These are phyloP conservation scores for Tylopilus balloui DNA, from an alignment of 768 basidiomycete species.

Conservation along the genomic window DNA sequence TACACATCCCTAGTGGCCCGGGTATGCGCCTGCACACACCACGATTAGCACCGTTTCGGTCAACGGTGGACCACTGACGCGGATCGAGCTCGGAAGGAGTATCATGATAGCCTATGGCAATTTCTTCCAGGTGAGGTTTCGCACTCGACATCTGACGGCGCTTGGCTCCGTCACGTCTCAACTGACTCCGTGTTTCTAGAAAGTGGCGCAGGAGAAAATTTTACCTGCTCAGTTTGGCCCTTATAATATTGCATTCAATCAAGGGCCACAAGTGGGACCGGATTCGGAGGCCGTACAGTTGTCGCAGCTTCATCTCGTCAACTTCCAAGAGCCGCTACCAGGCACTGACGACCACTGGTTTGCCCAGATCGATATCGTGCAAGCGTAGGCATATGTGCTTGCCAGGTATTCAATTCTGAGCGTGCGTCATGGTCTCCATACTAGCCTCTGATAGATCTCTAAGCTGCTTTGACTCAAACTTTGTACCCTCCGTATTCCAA, in stretches of 20 bases:
- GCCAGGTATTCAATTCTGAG: no score
- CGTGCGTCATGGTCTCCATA: not conserved
- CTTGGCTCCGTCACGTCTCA: not conserved
- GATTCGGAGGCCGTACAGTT: not conserved
- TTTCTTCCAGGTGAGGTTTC: not conserved
- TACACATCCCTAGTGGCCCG: not conserved
- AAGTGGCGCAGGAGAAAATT: not conserved
- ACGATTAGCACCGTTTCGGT: not conserved
- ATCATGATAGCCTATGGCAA: not conserved
- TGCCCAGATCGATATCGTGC: slow-evolving; percentile 1
- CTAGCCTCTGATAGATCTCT: not conserved
- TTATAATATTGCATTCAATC: slow-evolving; percentile 2
- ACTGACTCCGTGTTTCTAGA: slow-evolving; percentile 1
- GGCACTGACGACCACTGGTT: not conserved
- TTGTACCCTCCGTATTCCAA: not conserved
- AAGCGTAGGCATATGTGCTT: no score
- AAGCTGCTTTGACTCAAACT: not conserved
- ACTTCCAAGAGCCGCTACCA: not conserved
- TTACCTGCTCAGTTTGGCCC: not conserved
- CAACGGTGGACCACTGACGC: not conserved
- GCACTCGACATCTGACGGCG: no score
- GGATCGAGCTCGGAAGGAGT: not conserved
- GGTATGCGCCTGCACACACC: not conserved
- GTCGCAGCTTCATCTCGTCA: slow-evolving; percentile 2
- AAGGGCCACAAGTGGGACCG: not conserved